A percentile compares a stretch with the other conserved stretches of the same genome.
Evolutionary conservation across 495 filamentous ascomycete species (phyloP).

Genomic region (Collariella sp.): DNA sequence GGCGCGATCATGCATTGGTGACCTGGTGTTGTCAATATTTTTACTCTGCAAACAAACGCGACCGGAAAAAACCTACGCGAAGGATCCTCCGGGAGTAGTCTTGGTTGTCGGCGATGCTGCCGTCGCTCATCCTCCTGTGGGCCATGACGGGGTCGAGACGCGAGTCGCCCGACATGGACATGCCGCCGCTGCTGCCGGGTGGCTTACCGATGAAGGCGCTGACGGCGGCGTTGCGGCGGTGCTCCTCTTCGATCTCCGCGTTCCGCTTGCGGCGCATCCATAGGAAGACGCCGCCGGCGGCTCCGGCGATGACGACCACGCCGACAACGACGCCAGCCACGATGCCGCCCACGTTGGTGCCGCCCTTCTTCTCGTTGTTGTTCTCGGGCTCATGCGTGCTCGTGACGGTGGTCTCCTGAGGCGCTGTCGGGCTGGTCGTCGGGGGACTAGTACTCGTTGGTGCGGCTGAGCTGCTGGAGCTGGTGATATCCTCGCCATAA

Average conservation of each 20-base stretch:
- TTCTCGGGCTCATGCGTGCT: conserved; percentile 1
- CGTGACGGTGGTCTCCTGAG: not conserved
- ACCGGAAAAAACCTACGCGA: conserved; percentile 51
- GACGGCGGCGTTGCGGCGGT: conserved; percentile 63
- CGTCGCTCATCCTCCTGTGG: conserved; percentile 82
- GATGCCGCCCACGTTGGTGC: conserved; percentile 39
- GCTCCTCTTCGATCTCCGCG: conserved; percentile 68
- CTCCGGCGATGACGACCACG: conserved; percentile 57
- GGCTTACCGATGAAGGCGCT: conserved; percentile 58
- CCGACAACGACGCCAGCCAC: conserved; percentile 76
- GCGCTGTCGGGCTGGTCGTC: not conserved
- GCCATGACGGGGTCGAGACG: conserved; percentile 85
- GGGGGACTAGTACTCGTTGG: not conserved
- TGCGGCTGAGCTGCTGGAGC: not conserved
- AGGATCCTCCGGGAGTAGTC: conserved; percentile 95
- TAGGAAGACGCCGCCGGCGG: conserved; percentile 62
- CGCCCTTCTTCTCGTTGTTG: not conserved
- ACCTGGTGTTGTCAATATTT: conserved; percentile 37
- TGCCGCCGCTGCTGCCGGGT: conserved; percentile 45
- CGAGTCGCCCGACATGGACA: conserved; percentile 66
- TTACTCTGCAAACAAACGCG: not conserved
- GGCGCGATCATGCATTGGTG: conserved; percentile 45
- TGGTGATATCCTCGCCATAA: not conserved
- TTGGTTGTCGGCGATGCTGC: conserved; percentile 95
- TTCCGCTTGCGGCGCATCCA: conserved; percentile 67